phyloP scores from a whole-genome alignment of 768 basidiomycete species.

The Leccinellum albellum region DNA sequence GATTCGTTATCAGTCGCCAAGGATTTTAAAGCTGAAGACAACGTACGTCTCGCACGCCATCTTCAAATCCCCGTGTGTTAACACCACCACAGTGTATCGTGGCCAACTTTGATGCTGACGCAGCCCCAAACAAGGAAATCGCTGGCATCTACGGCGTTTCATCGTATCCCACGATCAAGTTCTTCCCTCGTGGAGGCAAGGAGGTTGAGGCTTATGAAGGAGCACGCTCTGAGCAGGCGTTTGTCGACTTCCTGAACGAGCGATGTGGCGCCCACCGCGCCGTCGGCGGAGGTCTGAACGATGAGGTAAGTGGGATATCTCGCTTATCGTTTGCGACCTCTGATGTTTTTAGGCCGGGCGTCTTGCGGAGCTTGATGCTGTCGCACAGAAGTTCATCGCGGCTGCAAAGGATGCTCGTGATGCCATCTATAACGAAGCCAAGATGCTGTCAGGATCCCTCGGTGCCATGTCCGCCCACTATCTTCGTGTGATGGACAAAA shows the following conservation, averaged over 20 bases:
- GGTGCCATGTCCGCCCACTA: conserved; percentile 70
- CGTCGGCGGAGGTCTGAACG: conserved; percentile 75
- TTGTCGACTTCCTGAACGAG: conserved; percentile 78
- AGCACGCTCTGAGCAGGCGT: conserved; percentile 67
- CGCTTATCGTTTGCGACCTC: not conserved
- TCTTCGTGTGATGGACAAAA: conserved; percentile 86
- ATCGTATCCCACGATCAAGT: conserved; percentile 93
- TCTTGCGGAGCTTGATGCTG: conserved; percentile 65
- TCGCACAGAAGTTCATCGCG: conserved; percentile 73
- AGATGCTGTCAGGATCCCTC: conserved; percentile 42
- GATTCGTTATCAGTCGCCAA: conserved; percentile 53
- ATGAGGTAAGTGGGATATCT: conserved; percentile 42
- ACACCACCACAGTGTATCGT: conserved; percentile 66
- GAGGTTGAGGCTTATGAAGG: conserved; percentile 65
- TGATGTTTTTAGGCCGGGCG: conserved; percentile 67
- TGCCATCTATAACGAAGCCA: conserved; percentile 65
- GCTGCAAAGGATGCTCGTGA: conserved; percentile 54
- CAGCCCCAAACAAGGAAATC: conserved; percentile 69
- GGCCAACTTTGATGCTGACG: conserved; percentile 89
- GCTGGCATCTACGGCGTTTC: conserved; percentile 67
- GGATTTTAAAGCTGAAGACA: conserved; percentile 72
- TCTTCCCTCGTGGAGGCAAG: conserved; percentile 76
- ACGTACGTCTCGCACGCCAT: conserved; percentile 42
- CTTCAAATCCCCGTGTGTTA: not conserved
- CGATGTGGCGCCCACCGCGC: conserved; percentile 84